phyloP scores from a whole-genome alignment of 2,329 filamentous ascomycete species.

The Penicillium sp. region DNA sequence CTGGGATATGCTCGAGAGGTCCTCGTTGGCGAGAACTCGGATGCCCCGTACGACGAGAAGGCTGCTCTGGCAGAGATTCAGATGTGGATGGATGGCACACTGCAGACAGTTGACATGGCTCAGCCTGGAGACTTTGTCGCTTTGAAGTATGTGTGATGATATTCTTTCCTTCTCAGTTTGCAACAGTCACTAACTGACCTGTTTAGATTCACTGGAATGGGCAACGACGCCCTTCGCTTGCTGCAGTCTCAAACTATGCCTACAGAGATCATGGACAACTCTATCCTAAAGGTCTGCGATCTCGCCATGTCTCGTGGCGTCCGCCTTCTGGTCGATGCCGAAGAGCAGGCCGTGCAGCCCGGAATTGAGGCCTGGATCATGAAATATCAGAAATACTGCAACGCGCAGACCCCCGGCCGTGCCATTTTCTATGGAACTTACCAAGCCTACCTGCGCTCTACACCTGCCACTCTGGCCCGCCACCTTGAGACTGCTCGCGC shows the following conservation, averaged over 20 bases:
- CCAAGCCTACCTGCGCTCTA: constrained; percentile 54
- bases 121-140: constrained; percentile 52
- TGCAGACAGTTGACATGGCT: constrained; percentile 54
- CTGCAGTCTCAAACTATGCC: constrained; percentile 41
- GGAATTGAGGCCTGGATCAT: constrained; percentile 55
- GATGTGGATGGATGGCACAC: constrained; percentile 53
- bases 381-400: constrained; percentile 54
- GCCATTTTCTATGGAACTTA: constrained; percentile 56
- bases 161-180: constrained; percentile 1
- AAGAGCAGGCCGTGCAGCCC: constrained; percentile 53
- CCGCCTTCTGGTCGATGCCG: constrained; percentile 53
- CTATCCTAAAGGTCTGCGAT: constrained; percentile 47
- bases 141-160: constrained; percentile 44
- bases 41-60: constrained; percentile 30
- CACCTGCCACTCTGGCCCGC: constrained; percentile 44
- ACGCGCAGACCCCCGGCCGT: constrained; percentile 43
- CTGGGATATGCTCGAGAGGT: constrained; percentile 56
- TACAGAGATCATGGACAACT: constrained; percentile 41
- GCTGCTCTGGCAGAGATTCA: constrained; percentile 36
- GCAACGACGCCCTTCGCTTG: constrained; percentile 41
- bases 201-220: constrained; percentile 48
- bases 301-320: constrained; percentile 43
- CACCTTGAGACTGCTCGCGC: constrained; percentile 47
- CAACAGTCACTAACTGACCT: constrained; percentile 3
- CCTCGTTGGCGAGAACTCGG: constrained; percentile 47